Conservation (phyloP, 2,329 filamentous ascomycete species). For the Xylaria multiplex region DNA sequence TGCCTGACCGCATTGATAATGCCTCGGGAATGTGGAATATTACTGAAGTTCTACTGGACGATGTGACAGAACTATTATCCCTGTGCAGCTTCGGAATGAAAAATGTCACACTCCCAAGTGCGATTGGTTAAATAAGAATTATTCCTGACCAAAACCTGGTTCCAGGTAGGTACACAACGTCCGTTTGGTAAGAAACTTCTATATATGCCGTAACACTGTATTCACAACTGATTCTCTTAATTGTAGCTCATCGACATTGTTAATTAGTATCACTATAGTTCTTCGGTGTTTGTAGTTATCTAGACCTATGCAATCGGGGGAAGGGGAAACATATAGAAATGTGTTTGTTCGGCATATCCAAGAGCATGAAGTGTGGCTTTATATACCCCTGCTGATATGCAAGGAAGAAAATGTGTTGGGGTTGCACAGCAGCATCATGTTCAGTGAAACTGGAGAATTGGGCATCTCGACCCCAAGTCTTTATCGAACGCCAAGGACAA, state of each 20-base stretch:
- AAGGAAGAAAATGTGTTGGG: neutral
- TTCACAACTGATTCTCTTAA: neutral
- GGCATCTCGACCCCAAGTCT: neutral
- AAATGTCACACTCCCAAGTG: neutral
- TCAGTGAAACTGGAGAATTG: neutral
- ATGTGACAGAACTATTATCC: neutral
- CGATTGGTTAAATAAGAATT: neutral
- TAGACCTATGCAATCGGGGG: neutral
- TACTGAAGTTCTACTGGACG: slow-evolving; percentile 4
- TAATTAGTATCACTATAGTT: neutral
- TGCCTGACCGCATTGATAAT: neutral
- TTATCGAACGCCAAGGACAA: neutral
- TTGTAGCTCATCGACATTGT: neutral
- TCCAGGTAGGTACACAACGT: neutral
- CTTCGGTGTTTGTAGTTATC: neutral
- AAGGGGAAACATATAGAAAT: neutral
- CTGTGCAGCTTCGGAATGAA: slow-evolving; percentile 1
- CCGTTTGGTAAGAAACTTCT: neutral
- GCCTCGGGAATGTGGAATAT: neutral
- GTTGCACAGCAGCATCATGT: slow-evolving; percentile 2
- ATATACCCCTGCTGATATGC: slow-evolving; percentile 3
- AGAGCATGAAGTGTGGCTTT: slow-evolving; percentile 6
- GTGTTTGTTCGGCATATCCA: neutral
- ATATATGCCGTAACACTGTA: no score
- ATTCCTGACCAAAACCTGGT: slow-evolving; percentile 2